A percentile compares a stretch with the other conserved stretches of the same genome.
Conservation (phyloP, 768 basidiomycete genomes). For the Tylopilus balloui region DNA sequence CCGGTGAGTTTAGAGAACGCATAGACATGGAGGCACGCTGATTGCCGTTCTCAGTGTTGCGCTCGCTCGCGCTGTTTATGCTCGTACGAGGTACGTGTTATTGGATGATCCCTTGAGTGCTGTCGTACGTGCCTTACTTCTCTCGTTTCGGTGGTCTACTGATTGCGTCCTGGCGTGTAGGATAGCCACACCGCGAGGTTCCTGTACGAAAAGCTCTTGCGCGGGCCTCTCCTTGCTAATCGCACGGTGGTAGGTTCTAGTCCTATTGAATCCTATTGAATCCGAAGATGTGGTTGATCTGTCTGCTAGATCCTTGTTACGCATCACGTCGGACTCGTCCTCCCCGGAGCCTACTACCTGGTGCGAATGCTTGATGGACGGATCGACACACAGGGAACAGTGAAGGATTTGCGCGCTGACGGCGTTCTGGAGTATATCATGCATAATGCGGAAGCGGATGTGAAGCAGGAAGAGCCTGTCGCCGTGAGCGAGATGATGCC, state of each 20-base stretch:
- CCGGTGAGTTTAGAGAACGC: slow-evolving; percentile 41
- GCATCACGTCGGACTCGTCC: slow-evolving; percentile 79
- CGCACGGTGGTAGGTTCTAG: slow-evolving; percentile 58
- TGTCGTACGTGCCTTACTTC: slow-evolving; percentile 49
- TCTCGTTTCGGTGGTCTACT: not conserved
- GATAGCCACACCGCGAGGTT: slow-evolving; percentile 66
- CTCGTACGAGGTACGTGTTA: slow-evolving; percentile 62
- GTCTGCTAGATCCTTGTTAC: slow-evolving; percentile 59
- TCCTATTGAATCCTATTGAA: no score
- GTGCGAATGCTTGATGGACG: slow-evolving; percentile 80
- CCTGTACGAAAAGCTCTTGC: slow-evolving; percentile 59
- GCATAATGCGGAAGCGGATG: slow-evolving; percentile 46
- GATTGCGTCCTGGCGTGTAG: slow-evolving; percentile 28
- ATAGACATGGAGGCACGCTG: not conserved
- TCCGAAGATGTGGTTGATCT: not conserved
- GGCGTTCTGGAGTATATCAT: slow-evolving; percentile 62
- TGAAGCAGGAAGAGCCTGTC: slow-evolving; percentile 41
- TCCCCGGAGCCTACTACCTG: slow-evolving; percentile 68
- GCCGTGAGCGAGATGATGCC: slow-evolving; percentile 10
- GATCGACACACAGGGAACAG: slow-evolving; percentile 68
- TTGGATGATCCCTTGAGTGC: slow-evolving; percentile 81
- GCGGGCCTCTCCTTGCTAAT: slow-evolving; percentile 58
- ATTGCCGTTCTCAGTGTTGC: slow-evolving; percentile 51
- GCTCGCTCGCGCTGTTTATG: slow-evolving; percentile 78
- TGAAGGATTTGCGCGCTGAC: slow-evolving; percentile 55